Conservation (phyloP, 2,329 filamentous ascomycete genomes). For the Verticillium alfalfae region DNA sequence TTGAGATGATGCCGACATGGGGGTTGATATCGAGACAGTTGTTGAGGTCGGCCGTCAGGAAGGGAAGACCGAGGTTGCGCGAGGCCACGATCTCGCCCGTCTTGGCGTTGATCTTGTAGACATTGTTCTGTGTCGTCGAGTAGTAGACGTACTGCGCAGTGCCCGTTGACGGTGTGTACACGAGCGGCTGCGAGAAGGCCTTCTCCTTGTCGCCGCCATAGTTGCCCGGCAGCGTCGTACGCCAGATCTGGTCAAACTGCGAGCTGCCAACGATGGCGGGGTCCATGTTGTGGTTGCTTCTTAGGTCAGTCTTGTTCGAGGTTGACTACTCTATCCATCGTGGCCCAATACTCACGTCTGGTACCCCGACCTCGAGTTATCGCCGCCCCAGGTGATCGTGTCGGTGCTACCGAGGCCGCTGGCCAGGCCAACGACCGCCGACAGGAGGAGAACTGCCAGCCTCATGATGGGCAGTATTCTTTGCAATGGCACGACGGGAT, state of each 20-base stretch:
- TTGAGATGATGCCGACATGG: constrained; percentile 36
- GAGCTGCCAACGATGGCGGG: constrained; percentile 48
- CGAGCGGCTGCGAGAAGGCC: constrained; percentile 42
- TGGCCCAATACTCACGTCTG: constrained; percentile 32
- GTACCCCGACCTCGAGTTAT: constrained; percentile 46
- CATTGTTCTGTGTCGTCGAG: constrained; percentile 50
- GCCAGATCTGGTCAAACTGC: constrained; percentile 51
- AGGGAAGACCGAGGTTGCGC: constrained; percentile 41
- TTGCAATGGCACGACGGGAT: neutral
- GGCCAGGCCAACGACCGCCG: constrained; percentile 23
- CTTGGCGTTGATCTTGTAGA: constrained; percentile 49
- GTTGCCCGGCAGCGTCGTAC: constrained; percentile 41
- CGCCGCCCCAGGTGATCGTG: constrained; percentile 54
- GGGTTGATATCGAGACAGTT: constrained; percentile 42
- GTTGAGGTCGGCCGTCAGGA: constrained; percentile 40
- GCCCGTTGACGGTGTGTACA: constrained; percentile 39
- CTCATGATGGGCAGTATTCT: constrained; percentile 5
- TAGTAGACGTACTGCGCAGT: constrained; percentile 46
- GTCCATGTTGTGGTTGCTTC: constrained; percentile 55
- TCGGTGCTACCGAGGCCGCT: constrained; percentile 35
- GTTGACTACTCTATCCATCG: neutral
- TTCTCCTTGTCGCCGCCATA: constrained; percentile 45
- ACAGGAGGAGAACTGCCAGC: constrained; percentile 13
- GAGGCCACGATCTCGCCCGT: constrained; percentile 41
- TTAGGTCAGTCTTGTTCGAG: neutral